phyloP scores from a whole-genome alignment of 306 rosid species.

The Pterocarpus macrocarpus region DNA sequence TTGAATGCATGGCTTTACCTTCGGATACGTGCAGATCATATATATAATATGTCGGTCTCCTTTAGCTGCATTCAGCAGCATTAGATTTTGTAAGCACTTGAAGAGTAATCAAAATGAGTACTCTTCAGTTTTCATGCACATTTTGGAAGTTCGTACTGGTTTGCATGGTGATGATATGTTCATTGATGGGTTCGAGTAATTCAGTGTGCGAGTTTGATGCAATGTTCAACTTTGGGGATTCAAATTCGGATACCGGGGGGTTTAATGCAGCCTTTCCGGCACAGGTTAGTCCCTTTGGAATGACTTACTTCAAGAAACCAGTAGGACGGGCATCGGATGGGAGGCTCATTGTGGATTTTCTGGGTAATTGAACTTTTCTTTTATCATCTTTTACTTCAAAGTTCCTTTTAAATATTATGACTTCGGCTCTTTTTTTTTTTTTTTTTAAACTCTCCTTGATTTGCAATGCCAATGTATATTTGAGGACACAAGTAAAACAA shows the following conservation, averaged over 20 bases:
- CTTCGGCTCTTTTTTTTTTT: too few relatives aligned
- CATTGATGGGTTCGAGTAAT: slow-evolving; percentile 27
- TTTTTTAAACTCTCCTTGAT: too few relatives aligned
- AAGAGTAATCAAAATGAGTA: not conserved
- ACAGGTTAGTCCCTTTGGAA: slow-evolving; percentile 64
- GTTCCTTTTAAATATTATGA: too few relatives aligned
- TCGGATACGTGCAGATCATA: not conserved
- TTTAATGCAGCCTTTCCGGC: slow-evolving; percentile 80
- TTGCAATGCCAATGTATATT: too few relatives aligned
- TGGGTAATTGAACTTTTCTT: slow-evolving; percentile 52
- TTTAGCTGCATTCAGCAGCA: not conserved
- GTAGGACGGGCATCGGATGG: slow-evolving; percentile 79
- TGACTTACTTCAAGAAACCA: slow-evolving; percentile 71
- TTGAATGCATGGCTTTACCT: slow-evolving; percentile 1
- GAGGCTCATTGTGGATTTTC: slow-evolving; percentile 73
- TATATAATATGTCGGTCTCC: not conserved
- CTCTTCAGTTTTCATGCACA: not conserved
- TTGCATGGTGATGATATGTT: slow-evolving; percentile 33
- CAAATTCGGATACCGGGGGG: slow-evolving; percentile 76
- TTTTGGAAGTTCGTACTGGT: slow-evolving; percentile 5
- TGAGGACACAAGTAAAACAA: too few relatives aligned
- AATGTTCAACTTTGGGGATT: slow-evolving; percentile 86
- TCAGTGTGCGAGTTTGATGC: slow-evolving; percentile 63
- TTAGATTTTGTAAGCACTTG: not conserved
- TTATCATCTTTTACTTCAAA: not conserved